Evolutionary conservation across 1,284 basidiomycete genomes (phyloP), one percentile per base, ranked within the genome.

Genomic region (Papiliotrema fonsecae): DNA sequence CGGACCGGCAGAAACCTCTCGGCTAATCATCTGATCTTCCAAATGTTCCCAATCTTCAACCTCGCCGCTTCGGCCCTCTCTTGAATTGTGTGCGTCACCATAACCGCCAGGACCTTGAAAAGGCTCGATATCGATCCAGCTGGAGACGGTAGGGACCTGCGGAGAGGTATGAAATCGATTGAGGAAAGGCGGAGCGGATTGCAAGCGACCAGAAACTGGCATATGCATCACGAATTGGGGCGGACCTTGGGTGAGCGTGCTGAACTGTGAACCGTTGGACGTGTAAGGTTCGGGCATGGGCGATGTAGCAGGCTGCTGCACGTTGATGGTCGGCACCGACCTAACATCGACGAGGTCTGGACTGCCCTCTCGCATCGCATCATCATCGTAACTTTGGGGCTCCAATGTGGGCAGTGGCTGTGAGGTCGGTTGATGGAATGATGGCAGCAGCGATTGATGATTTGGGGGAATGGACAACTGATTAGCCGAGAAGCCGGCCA

Each of bases 101-200:
- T 49, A 50, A 11, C 41, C 41, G 27, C 26, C 51, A 40, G 11
- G 54, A 42, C 14, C 41, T 38, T 54, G 42, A 50, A 55, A 56
- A 16, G 50, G 41, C 35, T 50, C 47, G 6, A 47, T 42, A 21
- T 59, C 39, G 35, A 28, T 47, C 66, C 62, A 65, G 14, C 32
- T 38, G 30, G 45, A 42, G 10, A 64, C 37, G 14, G 65, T 65
- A 3, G 66, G 67, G 4, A 67, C 49, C 13, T 49, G 19, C 6
- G 68, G 68, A n/a, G 65, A 50, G 7, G 65, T 67, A 51, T 69
- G 60, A 59, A 65, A 70, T 10, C 69, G 57, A 39, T 64, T 57
- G 39, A 70, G 51, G n/a, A 54, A 55, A 1, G 68, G 67, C 1
- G 69, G 68, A 7, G 65, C 64, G 19, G 55, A 60, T 43, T 67